Percentiles rank a stretch among this genome's conserved stretches.
phyloP scores from a whole-genome alignment of 2,329 filamentous ascomycete species.

The Aspergillus sp. region DNA sequence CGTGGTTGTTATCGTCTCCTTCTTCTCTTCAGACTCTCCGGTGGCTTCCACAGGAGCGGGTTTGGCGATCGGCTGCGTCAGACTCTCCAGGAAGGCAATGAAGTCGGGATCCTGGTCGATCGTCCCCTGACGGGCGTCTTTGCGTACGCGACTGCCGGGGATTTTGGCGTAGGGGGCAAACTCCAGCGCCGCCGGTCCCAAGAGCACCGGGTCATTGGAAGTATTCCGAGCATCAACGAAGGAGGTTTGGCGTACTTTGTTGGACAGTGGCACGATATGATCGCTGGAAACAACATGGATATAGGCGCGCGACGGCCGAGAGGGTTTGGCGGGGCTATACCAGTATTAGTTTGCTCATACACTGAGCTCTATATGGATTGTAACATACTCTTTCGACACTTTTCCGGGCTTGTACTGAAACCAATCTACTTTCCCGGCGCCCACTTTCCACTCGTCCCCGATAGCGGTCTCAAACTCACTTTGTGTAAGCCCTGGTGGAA shows the following conservation, averaged over 20 bases:
- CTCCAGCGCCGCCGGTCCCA: slow-evolving; percentile 77
- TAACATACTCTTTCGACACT: slow-evolving; percentile 75
- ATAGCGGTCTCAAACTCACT: slow-evolving; percentile 70
- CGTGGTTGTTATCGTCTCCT: slow-evolving; percentile 71
- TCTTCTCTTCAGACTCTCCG: slow-evolving; percentile 52
- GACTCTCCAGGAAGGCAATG: slow-evolving; percentile 82
- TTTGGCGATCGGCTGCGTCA: slow-evolving; percentile 71
- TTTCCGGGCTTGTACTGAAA: slow-evolving; percentile 71
- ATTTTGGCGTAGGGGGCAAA: slow-evolving; percentile 81
- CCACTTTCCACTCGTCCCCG: slow-evolving; percentile 76
- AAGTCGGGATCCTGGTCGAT: slow-evolving; percentile 97
- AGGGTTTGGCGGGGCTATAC: slow-evolving; percentile 75
- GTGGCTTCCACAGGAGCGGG: slow-evolving; percentile 49
- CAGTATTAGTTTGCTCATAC: background rate
- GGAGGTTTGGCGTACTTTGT: slow-evolving; percentile 63
- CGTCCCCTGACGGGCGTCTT: slow-evolving; percentile 83
- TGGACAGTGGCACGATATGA: slow-evolving; percentile 65
- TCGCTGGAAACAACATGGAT: slow-evolving; percentile 73
- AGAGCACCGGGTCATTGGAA: slow-evolving; percentile 66
- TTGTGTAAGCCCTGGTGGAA: slow-evolving; percentile 82
- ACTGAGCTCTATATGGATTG: background rate
- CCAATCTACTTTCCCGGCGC: slow-evolving; percentile 84
- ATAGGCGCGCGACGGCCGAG: slow-evolving; percentile 76
- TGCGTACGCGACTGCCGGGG: slow-evolving; percentile 69
- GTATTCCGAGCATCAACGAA: slow-evolving; percentile 84